Evolutionary conservation across 305 asterid genomes (phyloP).

Genomic region (Galium porrigens): DNA sequence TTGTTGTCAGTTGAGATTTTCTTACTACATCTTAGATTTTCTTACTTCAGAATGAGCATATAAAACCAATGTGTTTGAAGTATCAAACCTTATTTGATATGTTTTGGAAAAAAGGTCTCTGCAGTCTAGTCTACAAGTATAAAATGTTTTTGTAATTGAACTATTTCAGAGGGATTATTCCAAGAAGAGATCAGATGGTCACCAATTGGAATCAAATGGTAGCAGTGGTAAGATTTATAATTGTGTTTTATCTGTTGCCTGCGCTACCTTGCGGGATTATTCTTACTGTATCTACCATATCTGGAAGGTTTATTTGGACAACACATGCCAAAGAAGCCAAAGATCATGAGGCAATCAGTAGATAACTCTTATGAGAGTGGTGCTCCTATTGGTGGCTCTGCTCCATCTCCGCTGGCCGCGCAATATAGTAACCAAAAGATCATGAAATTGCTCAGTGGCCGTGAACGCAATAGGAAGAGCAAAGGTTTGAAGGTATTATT

Average conservation of each 20-base stretch:
- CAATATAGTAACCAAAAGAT: slow-evolving; percentile 66
- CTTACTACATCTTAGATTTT: background rate
- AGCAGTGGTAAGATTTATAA: slow-evolving; percentile 37
- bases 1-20: background rate
- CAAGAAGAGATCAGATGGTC: slow-evolving; percentile 48
- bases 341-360: slow-evolving; percentile 44
- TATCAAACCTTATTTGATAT: too few relatives aligned
- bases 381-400: slow-evolving; percentile 40
- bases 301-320: slow-evolving; percentile 61
- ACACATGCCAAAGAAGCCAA: slow-evolving; percentile 51
- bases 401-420: slow-evolving; percentile 69
- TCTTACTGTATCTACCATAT: slow-evolving; percentile 19
- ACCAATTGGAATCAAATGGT: slow-evolving; percentile 56
- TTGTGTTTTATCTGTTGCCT: slow-evolving; percentile 13
- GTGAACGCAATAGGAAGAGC: slow-evolving; percentile 60
- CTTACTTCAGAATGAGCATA: too few relatives aligned
- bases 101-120: background rate
- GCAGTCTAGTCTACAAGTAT: slow-evolving; percentile 8
- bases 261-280: slow-evolving; percentile 11
- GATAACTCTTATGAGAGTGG: slow-evolving; percentile 55
- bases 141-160: slow-evolving; percentile 6
- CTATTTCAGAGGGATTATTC: slow-evolving; percentile 48
- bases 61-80: background rate
- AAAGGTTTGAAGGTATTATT: slow-evolving; percentile 49
- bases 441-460: slow-evolving; percentile 51